Conservation (phyloP, 805 yeast species). For the Ogataea dorogensis region DNA sequence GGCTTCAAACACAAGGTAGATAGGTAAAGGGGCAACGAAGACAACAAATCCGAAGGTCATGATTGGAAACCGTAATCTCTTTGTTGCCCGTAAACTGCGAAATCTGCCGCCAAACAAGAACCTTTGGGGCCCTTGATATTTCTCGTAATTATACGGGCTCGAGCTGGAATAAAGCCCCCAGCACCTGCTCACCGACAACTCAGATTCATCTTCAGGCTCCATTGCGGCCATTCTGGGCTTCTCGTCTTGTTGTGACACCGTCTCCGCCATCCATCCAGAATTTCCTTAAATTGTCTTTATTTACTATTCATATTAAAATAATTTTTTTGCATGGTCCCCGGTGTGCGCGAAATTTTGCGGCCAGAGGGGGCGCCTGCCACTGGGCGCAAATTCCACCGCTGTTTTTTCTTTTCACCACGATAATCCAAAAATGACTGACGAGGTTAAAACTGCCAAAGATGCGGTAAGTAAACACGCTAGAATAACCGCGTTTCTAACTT, state of each 20-base stretch:
- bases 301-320: constrained; percentile 1
- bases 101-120: constrained; percentile 65
- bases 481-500: constrained; percentile 19
- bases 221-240: too few relatives aligned
- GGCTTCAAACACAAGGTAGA: constrained; percentile 52
- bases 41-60: constrained; percentile 12
- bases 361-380: constrained; percentile 10
- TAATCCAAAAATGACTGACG: constrained; percentile 24
- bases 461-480: constrained; percentile 23
- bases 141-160: constrained; percentile 41
- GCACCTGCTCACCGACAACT: not conserved
- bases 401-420: constrained; percentile 13
- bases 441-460: constrained; percentile 32
- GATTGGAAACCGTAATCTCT: constrained; percentile 9
- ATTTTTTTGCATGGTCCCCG: constrained; percentile 10
- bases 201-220: too few relatives aligned
- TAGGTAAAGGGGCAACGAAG: constrained; percentile 40
- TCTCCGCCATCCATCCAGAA: constrained; percentile 1
- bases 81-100: constrained; percentile 36
- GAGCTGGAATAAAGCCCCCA: not conserved
- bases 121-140: constrained; percentile 39
- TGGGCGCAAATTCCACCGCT: constrained; percentile 10
- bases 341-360: constrained; percentile 12
- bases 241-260: too few relatives aligned
- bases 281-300: constrained; percentile 7